Evolutionary conservation across 1,284 basidiomycete genomes (phyloP).

Genomic region (Ganoderma sp.): DNA sequence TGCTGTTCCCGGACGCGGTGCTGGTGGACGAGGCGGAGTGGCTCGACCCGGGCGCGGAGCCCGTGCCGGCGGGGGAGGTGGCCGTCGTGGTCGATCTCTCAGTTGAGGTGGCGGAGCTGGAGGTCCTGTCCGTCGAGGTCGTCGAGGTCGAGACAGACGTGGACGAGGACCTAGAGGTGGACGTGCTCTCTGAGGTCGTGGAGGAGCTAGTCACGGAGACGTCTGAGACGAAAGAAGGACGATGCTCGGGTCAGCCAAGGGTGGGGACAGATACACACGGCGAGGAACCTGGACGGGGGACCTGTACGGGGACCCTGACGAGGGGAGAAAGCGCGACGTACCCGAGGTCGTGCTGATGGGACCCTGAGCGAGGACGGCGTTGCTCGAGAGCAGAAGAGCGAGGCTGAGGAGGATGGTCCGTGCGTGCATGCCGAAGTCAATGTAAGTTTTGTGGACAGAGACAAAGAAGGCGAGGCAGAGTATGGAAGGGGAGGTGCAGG

Average conservation of each 20-base stretch:
- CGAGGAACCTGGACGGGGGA: too few species aligned
- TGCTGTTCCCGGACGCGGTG: background rate
- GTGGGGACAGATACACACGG: background rate
- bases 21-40: too few species aligned
- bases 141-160: background rate
- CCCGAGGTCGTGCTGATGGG: background rate
- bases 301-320: too few species aligned
- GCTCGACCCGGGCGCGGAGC: background rate
- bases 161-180: background rate
- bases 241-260: background rate
- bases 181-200: background rate
- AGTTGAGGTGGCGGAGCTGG: background rate
- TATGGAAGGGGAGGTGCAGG: background rate
- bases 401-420: conserved; percentile 2
- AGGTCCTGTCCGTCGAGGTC: background rate
- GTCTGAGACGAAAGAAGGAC: background rate
- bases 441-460: background rate
- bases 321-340: background rate
- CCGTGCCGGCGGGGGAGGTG: background rate
- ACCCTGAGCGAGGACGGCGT: background rate
- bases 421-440: background rate
- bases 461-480: background rate
- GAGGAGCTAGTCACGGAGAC: background rate
- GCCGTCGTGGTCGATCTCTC: background rate
- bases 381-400: background rate